Base-by-base conservation (phyloP, 1,139 yeast species). In the Casaregolazyma lundiana region DNA sequence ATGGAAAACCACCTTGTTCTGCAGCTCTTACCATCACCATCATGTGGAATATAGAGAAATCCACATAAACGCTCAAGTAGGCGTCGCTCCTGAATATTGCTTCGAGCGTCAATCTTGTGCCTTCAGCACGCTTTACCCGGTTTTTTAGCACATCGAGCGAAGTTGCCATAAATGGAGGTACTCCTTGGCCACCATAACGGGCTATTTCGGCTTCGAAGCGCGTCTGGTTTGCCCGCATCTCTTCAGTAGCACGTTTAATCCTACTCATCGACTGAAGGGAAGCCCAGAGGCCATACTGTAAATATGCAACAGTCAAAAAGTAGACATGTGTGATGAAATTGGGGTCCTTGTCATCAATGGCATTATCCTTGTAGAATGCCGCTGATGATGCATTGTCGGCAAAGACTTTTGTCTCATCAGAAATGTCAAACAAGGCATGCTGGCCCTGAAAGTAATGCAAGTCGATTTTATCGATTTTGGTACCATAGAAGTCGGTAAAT, bases 271-370 rank as follows among this genome's bases (percentile, higher is more conserved):
- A 75, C 41, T 80, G 72, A 45, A 75, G 68, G 0, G 85, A 68
- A 43, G 97, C 97, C 29, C 95, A 95, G 37, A 88, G 69, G 39
- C 97, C 99, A 65, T 85, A 94, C 56, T 92, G 90, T 47, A 88
- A 68, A 62, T 84, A 89, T 0, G 95, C 80, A 44, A 84, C 70
- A 7, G 94, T 80, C 49, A 92, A 66, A 61, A 76, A 92, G 65
- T 89, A 94, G 58, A 95, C 84, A 56, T 90, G 92, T 4, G 96
- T 81, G 15, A 94, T 84, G 62, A 92, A 92, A 58, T 92, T 92
- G 4, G 87, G 70, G 2, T 64, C 68, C 1, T 58, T 61, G 3
- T 62, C 58, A 26, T 61, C 62, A 13, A 63, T 53, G 11, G 48
- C 18, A 29, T 41, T 17, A 62, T 62, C 29, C 18, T 32, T 15